These are phyloP conservation scores for Globisporangium cederbergense DNA, from an alignment of 352 stramenopile species.

Conservation along the genomic window DNA sequence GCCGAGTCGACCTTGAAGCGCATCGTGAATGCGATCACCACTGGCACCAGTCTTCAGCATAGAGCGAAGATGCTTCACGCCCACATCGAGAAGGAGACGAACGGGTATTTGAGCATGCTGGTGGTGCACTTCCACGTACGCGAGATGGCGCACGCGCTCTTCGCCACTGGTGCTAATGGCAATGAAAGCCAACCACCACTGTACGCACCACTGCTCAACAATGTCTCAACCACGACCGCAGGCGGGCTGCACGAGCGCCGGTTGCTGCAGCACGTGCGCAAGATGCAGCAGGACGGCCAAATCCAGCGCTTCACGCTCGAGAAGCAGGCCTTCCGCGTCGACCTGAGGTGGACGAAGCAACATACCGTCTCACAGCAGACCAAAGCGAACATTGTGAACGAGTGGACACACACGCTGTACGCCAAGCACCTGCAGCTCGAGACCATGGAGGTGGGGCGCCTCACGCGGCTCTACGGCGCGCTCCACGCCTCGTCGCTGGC, in stretches of 20 bases:
- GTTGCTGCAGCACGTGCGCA: constrained; percentile 49
- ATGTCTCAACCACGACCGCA: constrained; percentile 5
- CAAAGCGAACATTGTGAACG: constrained; percentile 18
- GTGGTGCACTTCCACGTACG: constrained; percentile 57
- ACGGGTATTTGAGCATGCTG: constrained; percentile 59
- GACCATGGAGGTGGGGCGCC: constrained; percentile 46
- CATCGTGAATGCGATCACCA: constrained; percentile 26
- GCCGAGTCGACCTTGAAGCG: constrained; percentile 32
- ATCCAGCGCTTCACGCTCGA: constrained; percentile 60
- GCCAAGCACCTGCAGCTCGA: constrained; percentile 56
- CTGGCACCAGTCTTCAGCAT: neutral
- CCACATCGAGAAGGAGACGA: constrained; percentile 32
- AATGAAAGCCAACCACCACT: neutral
- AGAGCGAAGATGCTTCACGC: constrained; percentile 13
- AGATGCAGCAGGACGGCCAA: constrained; percentile 45
- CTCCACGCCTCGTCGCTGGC: constrained; percentile 35
- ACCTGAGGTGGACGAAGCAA: constrained; percentile 29
- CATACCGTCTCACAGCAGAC: neutral
- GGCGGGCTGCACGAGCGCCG: constrained; percentile 36
- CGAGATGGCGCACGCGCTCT: constrained; percentile 35
- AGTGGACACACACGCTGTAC: constrained; percentile 51
- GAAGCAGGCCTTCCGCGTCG: constrained; percentile 44
- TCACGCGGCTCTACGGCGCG: constrained; percentile 55
- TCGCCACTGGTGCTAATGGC: constrained; percentile 1
- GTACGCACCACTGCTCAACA: neutral